Base-by-base conservation (phyloP, 495 filamentous ascomycete genomes). In the Aspergillus mulundensis region DNA sequence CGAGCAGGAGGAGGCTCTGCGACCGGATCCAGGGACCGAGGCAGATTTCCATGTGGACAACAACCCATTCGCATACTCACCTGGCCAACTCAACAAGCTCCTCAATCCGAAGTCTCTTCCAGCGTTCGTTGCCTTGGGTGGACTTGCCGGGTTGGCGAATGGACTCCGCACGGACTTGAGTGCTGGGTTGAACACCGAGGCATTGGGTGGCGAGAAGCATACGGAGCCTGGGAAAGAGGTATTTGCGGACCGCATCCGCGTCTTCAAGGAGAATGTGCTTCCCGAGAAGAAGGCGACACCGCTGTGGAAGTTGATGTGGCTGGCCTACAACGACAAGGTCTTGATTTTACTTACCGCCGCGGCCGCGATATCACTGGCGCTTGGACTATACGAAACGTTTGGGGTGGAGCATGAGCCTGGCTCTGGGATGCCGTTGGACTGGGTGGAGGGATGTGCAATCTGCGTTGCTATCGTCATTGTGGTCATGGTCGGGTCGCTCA, bases 241-340 rank as follows among this genome's bases (percentile, higher is more conserved):
- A 11, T 88, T 80, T 61, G 55, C 55, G 3, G 89, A 94, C 57
- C 80, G 89, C 14, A 80, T 71, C 52, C 82, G 89, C 4, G 77
- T 91, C 20, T 94, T 82, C 64, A 81, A 78, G 25, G 79, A 77
- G 49, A 95, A 94, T 58, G 69, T 78, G 2, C 69, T 95, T 12
- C 90, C 90, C 0, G 83, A 83, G 57, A 82, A 81, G 57, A 90
- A 89, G 63, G 65, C 84, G 10, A 91, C 90, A 61, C 81, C 77
- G 28, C 84, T 94, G 47, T 83, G 85, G 61, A 72, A 82, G 60
- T 70, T 92, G 19, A 86, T 88, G 40, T 94, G 88, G 88, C 85
- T 88, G 62, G 88, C 89, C 3, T 89, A 87, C 61, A 88, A 90
- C 48, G 90, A 95, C 68, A 91, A 91, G 57, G 86, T 94, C 19